Conservation (phyloP, 202 grass and related monocot species). For the Setaria italica region DNA sequence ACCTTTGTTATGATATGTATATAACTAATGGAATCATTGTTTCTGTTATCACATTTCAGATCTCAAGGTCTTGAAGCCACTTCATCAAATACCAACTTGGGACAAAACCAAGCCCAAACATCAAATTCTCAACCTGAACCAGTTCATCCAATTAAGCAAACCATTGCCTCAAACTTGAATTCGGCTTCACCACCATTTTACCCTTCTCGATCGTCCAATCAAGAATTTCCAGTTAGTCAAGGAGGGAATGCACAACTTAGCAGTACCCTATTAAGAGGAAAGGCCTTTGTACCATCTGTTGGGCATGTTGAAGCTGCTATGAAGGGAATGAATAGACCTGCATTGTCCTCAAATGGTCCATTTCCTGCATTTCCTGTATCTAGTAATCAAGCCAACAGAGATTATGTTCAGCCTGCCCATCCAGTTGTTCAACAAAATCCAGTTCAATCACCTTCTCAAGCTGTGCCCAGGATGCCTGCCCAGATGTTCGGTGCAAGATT, state of each 20-base stretch:
- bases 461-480: constrained; percentile 36
- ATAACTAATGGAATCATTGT: constrained; percentile 39
- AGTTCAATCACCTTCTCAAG: constrained; percentile 47
- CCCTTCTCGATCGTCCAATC: constrained; percentile 63
- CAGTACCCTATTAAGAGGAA: constrained; percentile 53
- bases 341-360: constrained; percentile 43
- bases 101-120: constrained; percentile 54
- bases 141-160: constrained; percentile 56
- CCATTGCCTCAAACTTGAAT: constrained; percentile 81
- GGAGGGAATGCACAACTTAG: constrained; percentile 53
- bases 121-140: constrained; percentile 52
- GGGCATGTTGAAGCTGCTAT: constrained; percentile 37
- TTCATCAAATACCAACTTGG: constrained; percentile 47
- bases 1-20: constrained; percentile 28
- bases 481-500: constrained; percentile 50
- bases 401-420: constrained; percentile 40
- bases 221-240: constrained; percentile 53
- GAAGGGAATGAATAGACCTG: constrained; percentile 38
- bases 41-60: constrained; percentile 52
- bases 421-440: constrained; percentile 44
- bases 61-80: constrained; percentile 50
- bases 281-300: constrained; percentile 53
- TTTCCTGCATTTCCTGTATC: constrained; percentile 24
- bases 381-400: constrained; percentile 53
- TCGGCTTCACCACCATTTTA: constrained; percentile 92